Percentiles rank a stretch among this genome's conserved stretches.
Evolutionary conservation across 306 rosid species (phyloP).

Genomic region (Medicago ruthenica): DNA sequence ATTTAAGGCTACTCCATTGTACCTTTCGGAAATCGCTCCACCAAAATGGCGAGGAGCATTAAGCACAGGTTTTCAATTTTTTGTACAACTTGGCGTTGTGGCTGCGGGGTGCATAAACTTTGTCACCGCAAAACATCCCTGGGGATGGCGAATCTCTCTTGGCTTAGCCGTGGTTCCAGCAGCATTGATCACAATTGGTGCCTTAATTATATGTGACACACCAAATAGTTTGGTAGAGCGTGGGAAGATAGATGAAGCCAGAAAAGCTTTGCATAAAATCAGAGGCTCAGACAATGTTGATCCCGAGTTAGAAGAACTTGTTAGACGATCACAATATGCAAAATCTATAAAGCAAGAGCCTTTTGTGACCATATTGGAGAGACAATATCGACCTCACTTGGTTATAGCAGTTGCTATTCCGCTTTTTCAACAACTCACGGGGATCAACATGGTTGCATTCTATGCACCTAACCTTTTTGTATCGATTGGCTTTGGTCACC

Average conservation of each 20-base stretch:
- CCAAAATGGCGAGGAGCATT: constrained; percentile 74
- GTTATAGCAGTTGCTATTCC: constrained; percentile 62
- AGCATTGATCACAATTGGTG: constrained; percentile 52
- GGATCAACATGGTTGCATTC: constrained; percentile 70
- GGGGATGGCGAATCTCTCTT: constrained; percentile 68
- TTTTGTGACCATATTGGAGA: constrained; percentile 55
- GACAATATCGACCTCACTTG: constrained; percentile 71
- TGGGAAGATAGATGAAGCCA: constrained; percentile 60
- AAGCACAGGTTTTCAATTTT: constrained; percentile 56
- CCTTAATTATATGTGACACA: constrained; percentile 61
- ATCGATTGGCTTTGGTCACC: constrained; percentile 67
- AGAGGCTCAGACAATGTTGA: constrained; percentile 63
- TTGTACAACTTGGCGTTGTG: constrained; percentile 58
- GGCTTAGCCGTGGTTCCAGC: constrained; percentile 66
- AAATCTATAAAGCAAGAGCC: constrained; percentile 55
- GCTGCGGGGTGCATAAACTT: constrained; percentile 56
- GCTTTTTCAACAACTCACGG: constrained; percentile 66
- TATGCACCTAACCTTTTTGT: constrained; percentile 75
- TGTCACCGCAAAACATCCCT: constrained; percentile 45
- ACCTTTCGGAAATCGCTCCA: constrained; percentile 79
- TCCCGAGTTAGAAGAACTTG: constrained; percentile 55
- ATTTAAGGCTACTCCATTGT: constrained; percentile 64
- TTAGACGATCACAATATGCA: constrained; percentile 42
- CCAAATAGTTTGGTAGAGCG: constrained; percentile 76
- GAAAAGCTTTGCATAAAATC: constrained; percentile 48